Percentiles rank a stretch among this genome's conserved stretches.
phyloP scores from a whole-genome alignment of 2,329 filamentous ascomycete genomes.

The Botryotinia convoluta region DNA sequence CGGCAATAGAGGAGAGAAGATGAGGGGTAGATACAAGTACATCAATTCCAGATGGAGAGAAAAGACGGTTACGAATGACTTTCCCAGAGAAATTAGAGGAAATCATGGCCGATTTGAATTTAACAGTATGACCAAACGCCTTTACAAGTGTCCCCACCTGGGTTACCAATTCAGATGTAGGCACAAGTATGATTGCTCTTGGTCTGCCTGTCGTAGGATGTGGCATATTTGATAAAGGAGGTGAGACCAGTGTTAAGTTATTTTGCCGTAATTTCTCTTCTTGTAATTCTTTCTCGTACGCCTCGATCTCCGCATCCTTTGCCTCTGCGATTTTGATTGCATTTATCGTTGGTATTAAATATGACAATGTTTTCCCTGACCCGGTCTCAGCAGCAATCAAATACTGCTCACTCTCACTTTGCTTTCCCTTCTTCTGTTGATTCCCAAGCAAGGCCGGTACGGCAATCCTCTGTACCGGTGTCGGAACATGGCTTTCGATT shows the following conservation, averaged over 20 bases:
- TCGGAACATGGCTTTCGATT: constrained; percentile 74
- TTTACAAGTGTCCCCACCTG: constrained; percentile 84
- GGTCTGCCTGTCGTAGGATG: constrained; percentile 76
- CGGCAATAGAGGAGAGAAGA: constrained; percentile 80
- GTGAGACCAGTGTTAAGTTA: constrained; percentile 58
- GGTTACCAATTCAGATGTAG: constrained; percentile 85
- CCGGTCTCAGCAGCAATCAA: constrained; percentile 93
- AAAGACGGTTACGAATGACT: constrained; percentile 81
- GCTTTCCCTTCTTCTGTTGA: constrained; percentile 39
- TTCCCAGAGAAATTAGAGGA: constrained; percentile 73
- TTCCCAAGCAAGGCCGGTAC: constrained; percentile 75
- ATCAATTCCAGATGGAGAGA: constrained; percentile 78
- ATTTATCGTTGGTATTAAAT: constrained; percentile 80
- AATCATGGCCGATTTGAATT: constrained; percentile 81
- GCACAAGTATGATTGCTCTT: constrained; percentile 80
- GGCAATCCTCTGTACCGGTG: constrained; percentile 83
- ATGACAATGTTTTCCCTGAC: constrained; percentile 94
- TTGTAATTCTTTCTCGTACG: constrained; percentile 57
- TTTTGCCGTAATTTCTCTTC: constrained; percentile 55
- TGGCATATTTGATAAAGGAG: constrained; percentile 60
- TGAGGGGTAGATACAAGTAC: constrained; percentile 86
- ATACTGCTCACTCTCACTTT: constrained; percentile 52
- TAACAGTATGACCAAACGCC: constrained; percentile 76
- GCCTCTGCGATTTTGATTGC: constrained; percentile 76
- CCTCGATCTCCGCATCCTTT: constrained; percentile 55